phyloP scores from a whole-genome alignment of 2,329 filamentous ascomycete genomes.

The Allantophomopsis cytisporea region DNA sequence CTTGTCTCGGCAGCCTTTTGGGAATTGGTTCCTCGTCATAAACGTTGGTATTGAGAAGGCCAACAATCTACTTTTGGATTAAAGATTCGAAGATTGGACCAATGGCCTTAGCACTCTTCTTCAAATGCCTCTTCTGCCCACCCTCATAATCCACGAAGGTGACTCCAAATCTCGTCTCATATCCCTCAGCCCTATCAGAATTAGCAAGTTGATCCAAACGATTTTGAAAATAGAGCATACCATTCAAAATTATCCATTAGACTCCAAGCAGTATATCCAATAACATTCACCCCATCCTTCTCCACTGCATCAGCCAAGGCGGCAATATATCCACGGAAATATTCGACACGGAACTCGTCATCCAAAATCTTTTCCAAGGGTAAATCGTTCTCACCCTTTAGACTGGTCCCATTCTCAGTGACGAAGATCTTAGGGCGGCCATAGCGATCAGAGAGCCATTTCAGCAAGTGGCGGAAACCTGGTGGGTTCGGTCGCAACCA shows the following conservation, averaged over 20 bases:
- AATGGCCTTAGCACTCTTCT: slow-evolving; percentile 69
- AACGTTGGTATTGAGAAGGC: too few species aligned
- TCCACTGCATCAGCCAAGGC: slow-evolving; percentile 62
- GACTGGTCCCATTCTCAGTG: slow-evolving; percentile 76
- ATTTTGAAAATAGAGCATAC: slow-evolving; percentile 1
- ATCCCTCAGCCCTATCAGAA: slow-evolving; percentile 52
- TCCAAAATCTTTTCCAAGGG: slow-evolving; percentile 56
- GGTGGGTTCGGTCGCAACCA: slow-evolving; percentile 68
- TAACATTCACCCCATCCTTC: slow-evolving; percentile 64
- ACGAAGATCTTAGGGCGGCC: slow-evolving; percentile 67
- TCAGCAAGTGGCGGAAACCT: slow-evolving; percentile 66
- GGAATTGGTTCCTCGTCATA: too few species aligned
- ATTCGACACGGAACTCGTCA: slow-evolving; percentile 70
- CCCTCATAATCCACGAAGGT: slow-evolving; percentile 73
- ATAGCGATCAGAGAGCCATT: slow-evolving; percentile 69
- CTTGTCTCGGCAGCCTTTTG: too few species aligned
- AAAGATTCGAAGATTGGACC: slow-evolving; percentile 57
- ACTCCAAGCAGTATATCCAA: slow-evolving; percentile 77
- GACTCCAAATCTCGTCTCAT: slow-evolving; percentile 74
- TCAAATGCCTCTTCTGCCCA: slow-evolving; percentile 66
- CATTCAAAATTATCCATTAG: slow-evolving; percentile 50
- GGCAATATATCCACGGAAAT: slow-evolving; percentile 64
- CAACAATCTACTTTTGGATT: slow-evolving; percentile 48
- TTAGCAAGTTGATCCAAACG: too few species aligned
- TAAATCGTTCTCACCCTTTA: slow-evolving; percentile 73